Base-by-base conservation (phyloP, 2,329 filamentous ascomycete genomes). In the Alternaria rosae region DNA sequence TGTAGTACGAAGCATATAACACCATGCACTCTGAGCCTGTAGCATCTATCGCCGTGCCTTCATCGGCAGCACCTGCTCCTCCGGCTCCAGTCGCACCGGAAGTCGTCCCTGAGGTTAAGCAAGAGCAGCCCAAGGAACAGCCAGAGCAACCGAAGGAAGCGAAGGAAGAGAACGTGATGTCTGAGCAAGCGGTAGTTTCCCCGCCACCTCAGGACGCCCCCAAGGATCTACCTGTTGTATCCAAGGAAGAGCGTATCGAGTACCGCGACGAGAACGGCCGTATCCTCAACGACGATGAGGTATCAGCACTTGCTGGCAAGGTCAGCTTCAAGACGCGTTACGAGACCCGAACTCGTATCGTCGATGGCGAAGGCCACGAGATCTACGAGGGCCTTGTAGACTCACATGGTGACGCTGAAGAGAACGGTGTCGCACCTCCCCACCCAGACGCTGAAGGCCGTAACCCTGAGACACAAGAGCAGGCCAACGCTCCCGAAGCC, bases 211-310 rank as follows among this genome's bases (percentile, higher is more conserved):
- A 70, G 42, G 70, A 57, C 2, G 52, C 64, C 17, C 70, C 66
- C 11, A 67, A 76, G 17, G 72, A 78, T 26, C 60, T 74, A 10
- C 76, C 76, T 21, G 63, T 80, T 69, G 79, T 84, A 70, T 85
- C 75, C 70, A 85, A 88, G 57, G 92, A 97, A 80, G 92, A 97
- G 81, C 91, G 90, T 70, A 84, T 98, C 48, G 95, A 98, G 81
- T 99, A 97, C 82, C 91, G 95, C 56, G 95, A 98, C 79, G 92
- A 97, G 79, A 86, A 97, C 71, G 95, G 95, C 68, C 97, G 97
- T 75, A 79, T 98, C 30, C 87, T 99, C 30, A 84, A 94, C 74
- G 88, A 91, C 57, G 91, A 93, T 74, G 88, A 97, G 77, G 93
- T 99, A 61, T 88, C 91, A 73, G 88, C 87, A 20, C 87, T 99